Base-by-base conservation (phyloP, 768 basidiomycete species). In the Xerocomellus intermedius region DNA sequence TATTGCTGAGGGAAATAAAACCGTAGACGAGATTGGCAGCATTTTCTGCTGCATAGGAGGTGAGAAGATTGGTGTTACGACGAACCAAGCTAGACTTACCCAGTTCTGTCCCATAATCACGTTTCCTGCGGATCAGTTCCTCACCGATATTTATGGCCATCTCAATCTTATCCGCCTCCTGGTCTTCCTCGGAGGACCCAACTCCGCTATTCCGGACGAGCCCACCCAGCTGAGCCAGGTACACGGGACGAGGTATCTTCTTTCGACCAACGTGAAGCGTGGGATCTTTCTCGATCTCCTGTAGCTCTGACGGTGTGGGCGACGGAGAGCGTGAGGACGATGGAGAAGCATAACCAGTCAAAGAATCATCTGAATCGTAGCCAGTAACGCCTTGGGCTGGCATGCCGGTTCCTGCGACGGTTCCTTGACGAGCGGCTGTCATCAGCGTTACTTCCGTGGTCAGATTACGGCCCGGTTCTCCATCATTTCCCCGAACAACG, bases 211-310 rank as follows among this genome's bases (percentile, higher is more conserved):
- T 79, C 33, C 87, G 81, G n/a, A 98, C 73, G 63, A 97, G 74
- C 46, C 83, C 83, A 5, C 85, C 85, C 5, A 99, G 77, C 65
- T 98, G 94, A 8, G 81, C 81, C 13, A 98, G 82, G 69, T 98
- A 99, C 9, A 98, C 91, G 0, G 97, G 97, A 17, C 85, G 80
- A n/a, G 79, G 66, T 14, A 89, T 77, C 62, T 86, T 92, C 72
- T 85, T 86, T 33, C 72, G 72, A 8, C 84, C 85, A 8, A 90
- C 78, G 44, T 80, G 83, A 35, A 96, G 74, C 2, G 89, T 86
- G 0, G 95, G 95, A 61, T 98, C 94, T 48, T 81, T 85, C 64
- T 90, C 91, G 32, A 91, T 86, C 64, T 91, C 93, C 19, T 80
- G 87, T 8, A 95, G 82, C 60, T 91, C 89, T 4, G 84, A 84